Base-by-base conservation (phyloP, 225 moss, liverwort and hornwort genomes). In the Marchantia paleacea region DNA sequence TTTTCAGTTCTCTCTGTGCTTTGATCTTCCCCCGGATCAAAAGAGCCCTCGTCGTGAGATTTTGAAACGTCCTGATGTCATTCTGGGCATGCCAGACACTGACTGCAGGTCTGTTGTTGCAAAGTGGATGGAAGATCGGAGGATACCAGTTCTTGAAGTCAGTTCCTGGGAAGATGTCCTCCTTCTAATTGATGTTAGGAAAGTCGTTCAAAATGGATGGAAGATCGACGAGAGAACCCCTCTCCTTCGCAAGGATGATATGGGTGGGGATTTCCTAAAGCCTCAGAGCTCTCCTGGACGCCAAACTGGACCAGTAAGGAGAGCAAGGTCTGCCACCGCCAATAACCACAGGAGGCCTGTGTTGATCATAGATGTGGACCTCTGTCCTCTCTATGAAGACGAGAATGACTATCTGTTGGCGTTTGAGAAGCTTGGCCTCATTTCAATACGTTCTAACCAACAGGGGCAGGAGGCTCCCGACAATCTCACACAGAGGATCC, bases 1-100 rank as follows among this genome's bases (percentile, higher is more conserved):
- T 47, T 94, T 94, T 77, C 94, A 91, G 78, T 92, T 94, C 79
- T 86, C 91, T 13, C 81, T 92, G 73, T 81, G 90, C 75, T 91
- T 94, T 82, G 81, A 89, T 70, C 86, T 88, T 57, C 89, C 90
- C 60, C 70, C 72, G 55, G 87, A 80, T 82, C 66, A 82, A 78
- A 83, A 85, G 80, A 78, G 79, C 84, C 69, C 29, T 31, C 52
- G 58, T 20, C 14, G 7, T 8, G 75, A 79, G 8, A 19, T 39
- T 54, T 57, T 85, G 50, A 85, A 85, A 51, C 15, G 55, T 29
- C 78, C 75, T 19, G 90, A 92, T 84, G 73, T 94, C 55, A 78
- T 90, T 53, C 78, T 94, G 48, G 94, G 91, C 51, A 91, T 92
- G 74, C 91, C 91, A 58, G 89, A 94, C 7, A 84, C 83, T 28